Evolutionary conservation across 148 eudicot genomes (phyloP).

Genomic region (Mesembryanthemum crystallinum): DNA sequence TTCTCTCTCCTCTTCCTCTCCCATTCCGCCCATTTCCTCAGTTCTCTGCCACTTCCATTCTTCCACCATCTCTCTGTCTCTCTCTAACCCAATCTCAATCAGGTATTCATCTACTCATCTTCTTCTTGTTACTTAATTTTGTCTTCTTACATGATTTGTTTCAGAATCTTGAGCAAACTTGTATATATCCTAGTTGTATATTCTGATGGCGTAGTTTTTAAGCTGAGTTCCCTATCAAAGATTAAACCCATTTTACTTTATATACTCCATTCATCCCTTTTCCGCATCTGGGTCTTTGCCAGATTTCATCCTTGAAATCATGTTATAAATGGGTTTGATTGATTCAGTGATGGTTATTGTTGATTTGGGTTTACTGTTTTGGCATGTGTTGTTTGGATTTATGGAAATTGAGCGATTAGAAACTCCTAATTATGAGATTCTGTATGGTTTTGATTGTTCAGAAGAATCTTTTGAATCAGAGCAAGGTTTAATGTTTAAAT

Average conservation of each 20-base stretch:
- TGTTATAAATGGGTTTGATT: background rate
- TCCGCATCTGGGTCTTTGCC: background rate
- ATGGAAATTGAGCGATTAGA: background rate
- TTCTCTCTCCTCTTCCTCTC: background rate
- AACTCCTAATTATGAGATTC: background rate
- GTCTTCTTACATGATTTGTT: background rate
- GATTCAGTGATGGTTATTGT: background rate
- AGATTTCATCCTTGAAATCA: no score
- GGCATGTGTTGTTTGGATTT: background rate
- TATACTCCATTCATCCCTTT: background rate
- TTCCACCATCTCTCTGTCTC: no score
- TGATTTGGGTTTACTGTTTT: background rate
- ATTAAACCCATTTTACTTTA: background rate
- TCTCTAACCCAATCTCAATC: background rate
- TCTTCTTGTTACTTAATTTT: background rate
- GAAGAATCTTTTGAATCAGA: no score
- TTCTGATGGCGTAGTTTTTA: conserved; percentile 9
- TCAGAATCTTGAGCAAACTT: background rate
- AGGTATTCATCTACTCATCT: background rate
- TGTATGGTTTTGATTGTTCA: background rate
- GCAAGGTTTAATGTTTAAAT: no score
- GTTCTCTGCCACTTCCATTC: background rate
- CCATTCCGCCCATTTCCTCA: background rate
- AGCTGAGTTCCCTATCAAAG: conserved; percentile 6
- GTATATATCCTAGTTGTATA: background rate